These are phyloP conservation scores for Carex cristatella DNA, from an alignment of 176 grass and related monocot species.

Conservation along the genomic window DNA sequence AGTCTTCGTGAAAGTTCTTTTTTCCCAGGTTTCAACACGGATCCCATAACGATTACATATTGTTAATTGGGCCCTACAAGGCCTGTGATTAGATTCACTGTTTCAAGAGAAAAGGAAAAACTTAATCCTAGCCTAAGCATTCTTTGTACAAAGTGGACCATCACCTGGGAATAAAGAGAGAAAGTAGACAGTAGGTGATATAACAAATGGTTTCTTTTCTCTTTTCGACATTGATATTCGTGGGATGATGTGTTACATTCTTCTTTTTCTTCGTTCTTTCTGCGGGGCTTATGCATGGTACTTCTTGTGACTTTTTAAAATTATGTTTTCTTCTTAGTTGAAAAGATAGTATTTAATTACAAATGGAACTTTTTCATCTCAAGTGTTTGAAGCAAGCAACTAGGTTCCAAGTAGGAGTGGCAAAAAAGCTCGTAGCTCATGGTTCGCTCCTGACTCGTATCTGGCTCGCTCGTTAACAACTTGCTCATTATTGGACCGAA, in stretches of 20 bases:
- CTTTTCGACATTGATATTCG: background rate
- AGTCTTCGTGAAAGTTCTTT: background rate
- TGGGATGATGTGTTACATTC: background rate
- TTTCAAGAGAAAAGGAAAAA: background rate
- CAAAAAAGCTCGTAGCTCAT: too few species aligned
- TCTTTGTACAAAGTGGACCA: background rate
- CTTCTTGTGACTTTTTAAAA: constrained; percentile 7
- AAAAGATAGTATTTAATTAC: background rate
- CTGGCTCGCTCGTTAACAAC: too few species aligned
- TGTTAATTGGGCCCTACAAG: background rate
- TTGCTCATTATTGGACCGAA: too few species aligned
- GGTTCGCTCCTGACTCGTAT: too few species aligned
- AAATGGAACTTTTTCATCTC: background rate
- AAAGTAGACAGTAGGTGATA: background rate
- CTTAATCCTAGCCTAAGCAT: background rate
- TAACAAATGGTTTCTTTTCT: background rate
- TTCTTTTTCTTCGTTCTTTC: constrained; percentile 9
- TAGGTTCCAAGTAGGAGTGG: background rate
- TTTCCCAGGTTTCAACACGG: too few species aligned
- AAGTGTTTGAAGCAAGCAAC: background rate
- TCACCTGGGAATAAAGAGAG: background rate
- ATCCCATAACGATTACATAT: background rate
- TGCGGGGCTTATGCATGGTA: background rate
- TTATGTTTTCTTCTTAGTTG: background rate
- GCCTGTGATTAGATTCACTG: background rate